A percentile compares a stretch with the other conserved stretches of the same genome.
Evolutionary conservation across 257 asterid genomes (phyloP).

Genomic region (Solanum peruvianum): DNA sequence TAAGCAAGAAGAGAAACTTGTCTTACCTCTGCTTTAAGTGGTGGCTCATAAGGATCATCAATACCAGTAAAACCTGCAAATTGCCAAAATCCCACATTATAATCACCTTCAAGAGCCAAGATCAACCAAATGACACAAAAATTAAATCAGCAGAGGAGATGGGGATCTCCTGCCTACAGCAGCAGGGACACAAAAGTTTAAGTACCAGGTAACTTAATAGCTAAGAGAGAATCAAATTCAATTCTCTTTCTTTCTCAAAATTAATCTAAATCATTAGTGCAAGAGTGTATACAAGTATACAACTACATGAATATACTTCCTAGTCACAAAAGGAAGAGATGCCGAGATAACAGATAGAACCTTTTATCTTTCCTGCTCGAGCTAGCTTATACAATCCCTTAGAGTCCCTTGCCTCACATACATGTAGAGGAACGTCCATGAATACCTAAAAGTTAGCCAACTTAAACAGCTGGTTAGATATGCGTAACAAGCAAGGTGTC

Average conservation of each 20-base stretch:
- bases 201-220: not conserved
- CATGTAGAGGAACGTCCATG: conserved; percentile 81
- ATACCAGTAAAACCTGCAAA: conserved; percentile 88
- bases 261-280: not conserved
- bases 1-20: not conserved
- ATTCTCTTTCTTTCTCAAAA: not conserved
- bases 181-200: not conserved
- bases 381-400: conserved; percentile 98
- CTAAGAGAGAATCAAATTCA: not conserved
- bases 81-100: not conserved
- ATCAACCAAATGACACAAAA: not conserved
- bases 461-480: not conserved
- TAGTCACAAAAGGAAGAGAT: not conserved
- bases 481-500: not conserved
- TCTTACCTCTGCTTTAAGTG: conserved; percentile 72
- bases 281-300: not conserved
- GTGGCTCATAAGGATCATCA: conserved; percentile 96
- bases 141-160: not conserved
- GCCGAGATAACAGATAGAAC: conserved; percentile 17
- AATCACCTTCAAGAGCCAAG: not conserved
- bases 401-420: conserved; percentile 95
- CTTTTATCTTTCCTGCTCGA: conserved; percentile 92
- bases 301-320: not conserved
- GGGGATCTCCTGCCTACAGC: not conserved
- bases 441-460: conserved; percentile 46